Percentiles rank a stretch among this genome's conserved stretches.
phyloP scores from a whole-genome alignment of 768 basidiomycete species.

The Coprinopsis strossmayeri region DNA sequence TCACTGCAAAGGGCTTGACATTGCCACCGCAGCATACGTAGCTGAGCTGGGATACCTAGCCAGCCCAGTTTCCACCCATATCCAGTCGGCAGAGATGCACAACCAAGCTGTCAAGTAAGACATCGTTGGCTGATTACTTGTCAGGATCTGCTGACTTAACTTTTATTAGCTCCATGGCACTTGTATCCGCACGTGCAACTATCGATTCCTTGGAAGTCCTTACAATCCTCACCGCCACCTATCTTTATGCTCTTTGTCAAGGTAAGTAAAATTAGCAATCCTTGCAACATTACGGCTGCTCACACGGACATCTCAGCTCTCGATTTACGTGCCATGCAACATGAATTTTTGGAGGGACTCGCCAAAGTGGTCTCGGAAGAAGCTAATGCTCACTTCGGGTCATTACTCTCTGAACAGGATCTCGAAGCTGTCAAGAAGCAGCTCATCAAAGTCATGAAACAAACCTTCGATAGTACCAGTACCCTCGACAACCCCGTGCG shows the following conservation, averaged over 20 bases:
- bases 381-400: slow-evolving; percentile 38
- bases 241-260: slow-evolving; percentile 70
- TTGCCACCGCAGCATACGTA: slow-evolving; percentile 75
- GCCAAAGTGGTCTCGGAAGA: slow-evolving; percentile 43
- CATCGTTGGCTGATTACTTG: slow-evolving; percentile 24
- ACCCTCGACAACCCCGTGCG: slow-evolving; percentile 65
- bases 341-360: slow-evolving; percentile 51
- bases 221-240: slow-evolving; percentile 65
- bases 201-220: slow-evolving; percentile 73
- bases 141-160: slow-evolving; percentile 9
- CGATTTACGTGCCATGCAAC: slow-evolving; percentile 72
- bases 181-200: slow-evolving; percentile 79
- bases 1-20: slow-evolving; percentile 81
- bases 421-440: slow-evolving; percentile 26
- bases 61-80: slow-evolving; percentile 77
- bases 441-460: slow-evolving; percentile 37
- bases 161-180: slow-evolving; percentile 60
- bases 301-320: slow-evolving; percentile 38
- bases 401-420: slow-evolving; percentile 27
- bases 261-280: slow-evolving; percentile 21
- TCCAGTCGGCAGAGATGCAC: slow-evolving; percentile 88
- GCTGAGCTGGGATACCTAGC: slow-evolving; percentile 79
- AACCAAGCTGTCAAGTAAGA: slow-evolving; percentile 89
- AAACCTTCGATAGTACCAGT: slow-evolving; percentile 57
- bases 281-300: background rate